Evolutionary conservation across 345 rosid genomes (phyloP).

Genomic region (Eucalyptus tenuipes): DNA sequence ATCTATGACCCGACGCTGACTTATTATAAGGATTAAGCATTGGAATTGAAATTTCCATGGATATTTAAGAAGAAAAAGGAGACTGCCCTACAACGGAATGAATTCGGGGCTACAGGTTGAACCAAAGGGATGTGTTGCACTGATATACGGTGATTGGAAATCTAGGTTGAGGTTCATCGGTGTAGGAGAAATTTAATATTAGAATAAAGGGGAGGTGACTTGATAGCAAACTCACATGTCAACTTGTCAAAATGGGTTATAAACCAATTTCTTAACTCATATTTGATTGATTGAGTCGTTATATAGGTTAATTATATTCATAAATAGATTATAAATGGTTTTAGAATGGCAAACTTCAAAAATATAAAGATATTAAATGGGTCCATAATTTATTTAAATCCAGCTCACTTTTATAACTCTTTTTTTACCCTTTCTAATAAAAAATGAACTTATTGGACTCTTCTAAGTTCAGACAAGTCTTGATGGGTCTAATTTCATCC

Average conservation of each 20-base stretch:
- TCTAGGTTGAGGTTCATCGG: not conserved
- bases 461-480: not conserved
- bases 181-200: not conserved
- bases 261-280: not conserved
- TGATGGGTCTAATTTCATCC: not conserved
- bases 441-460: not conserved
- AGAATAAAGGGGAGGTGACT: not conserved
- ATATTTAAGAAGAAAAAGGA: not conserved
- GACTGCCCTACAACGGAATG: not conserved
- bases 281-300: not conserved
- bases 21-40: not conserved
- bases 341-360: not conserved
- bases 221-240: not conserved
- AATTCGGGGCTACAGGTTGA: not conserved
- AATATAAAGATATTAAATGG: not conserved
- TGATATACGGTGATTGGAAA: not conserved
- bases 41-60: not conserved
- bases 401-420: not conserved
- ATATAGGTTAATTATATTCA: not conserved
- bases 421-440: not conserved
- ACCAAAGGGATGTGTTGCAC: not conserved
- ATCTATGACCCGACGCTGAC: not conserved
- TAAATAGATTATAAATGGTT: not conserved
- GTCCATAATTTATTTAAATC: not conserved
- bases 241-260: not conserved